Conservation (phyloP, 2,329 filamentous ascomycete genomes). For the Alternaria sp. region DNA sequence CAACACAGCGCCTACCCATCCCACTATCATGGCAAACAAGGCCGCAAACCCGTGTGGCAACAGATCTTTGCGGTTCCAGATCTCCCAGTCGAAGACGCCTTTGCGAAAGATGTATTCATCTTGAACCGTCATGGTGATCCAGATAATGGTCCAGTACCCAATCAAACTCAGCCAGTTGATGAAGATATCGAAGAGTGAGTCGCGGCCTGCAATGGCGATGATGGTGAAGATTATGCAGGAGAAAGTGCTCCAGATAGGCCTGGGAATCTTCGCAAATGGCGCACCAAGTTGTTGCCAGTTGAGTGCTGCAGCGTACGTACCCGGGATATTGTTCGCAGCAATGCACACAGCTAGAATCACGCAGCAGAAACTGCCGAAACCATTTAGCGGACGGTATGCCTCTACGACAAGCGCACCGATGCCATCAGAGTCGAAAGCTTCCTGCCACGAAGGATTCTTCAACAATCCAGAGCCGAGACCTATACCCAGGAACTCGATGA, state of each 20-base stretch:
- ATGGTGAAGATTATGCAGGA: conserved; percentile 61
- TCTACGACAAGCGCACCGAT: conserved; percentile 68
- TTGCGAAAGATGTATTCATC: conserved; percentile 36
- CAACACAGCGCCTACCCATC: neutral
- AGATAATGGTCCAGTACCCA: conserved; percentile 39
- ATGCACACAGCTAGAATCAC: conserved; percentile 66
- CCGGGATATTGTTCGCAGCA: conserved; percentile 69
- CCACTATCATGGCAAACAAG: neutral
- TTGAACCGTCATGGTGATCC: conserved; percentile 33
- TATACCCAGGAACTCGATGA: conserved; percentile 68
- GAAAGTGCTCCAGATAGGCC: conserved; percentile 72
- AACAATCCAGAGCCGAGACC: conserved; percentile 68
- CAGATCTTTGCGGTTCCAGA: conserved; percentile 33
- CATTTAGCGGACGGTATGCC: conserved; percentile 63
- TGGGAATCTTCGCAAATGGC: conserved; percentile 68
- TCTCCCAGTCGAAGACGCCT: conserved; percentile 31
- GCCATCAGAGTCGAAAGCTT: conserved; percentile 64
- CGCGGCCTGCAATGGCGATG: conserved; percentile 72
- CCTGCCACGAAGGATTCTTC: conserved; percentile 61
- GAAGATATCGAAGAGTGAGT: conserved; percentile 67
- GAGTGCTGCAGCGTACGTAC: conserved; percentile 72
- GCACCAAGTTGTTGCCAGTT: conserved; percentile 71
- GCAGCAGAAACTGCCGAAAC: conserved; percentile 71
- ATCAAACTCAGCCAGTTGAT: conserved; percentile 64
- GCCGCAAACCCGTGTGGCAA: conserved; percentile 31